Evolutionary conservation across 306 rosid species (phyloP), one percentile per base, ranked within the genome.

Genomic region (Betula pendula): DNA sequence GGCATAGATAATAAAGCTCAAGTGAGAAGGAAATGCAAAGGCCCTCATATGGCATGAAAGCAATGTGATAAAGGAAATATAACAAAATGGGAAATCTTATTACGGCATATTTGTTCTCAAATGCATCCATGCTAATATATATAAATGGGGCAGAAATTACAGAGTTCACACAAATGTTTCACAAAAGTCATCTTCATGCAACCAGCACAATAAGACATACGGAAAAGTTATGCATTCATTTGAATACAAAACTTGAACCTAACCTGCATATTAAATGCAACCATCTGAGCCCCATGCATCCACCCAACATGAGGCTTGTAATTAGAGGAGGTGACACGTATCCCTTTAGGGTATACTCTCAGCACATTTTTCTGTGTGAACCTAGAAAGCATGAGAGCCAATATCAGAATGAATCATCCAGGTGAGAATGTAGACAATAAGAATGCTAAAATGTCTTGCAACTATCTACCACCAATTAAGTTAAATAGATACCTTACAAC

Each of bases 241-340:
- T 49, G 52, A 71, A 65, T 59, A 76, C 53, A 22, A 19, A 49
- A 58, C 48, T 56, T 72, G 80, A 78, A 44, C 63, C 87, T 81
- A 60, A 89, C 97, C 98, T 95, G 98, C 97, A 95, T 95, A 83
- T 95, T 95, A 72, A 92, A 85, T 42, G 95, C 98, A 70, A 92
- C 96, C 97, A 94, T 90, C 82, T 92, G 98, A 83, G 95, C 98
- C 73, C 98, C 98, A 42, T 92, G 92, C 22, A 77, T 88, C 98
- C 98, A 94, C 81, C 92, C 97, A 73, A 94, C 79, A 82, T 85
- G 88, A 1, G 98, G 97, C 86, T 83, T 79, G 85, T 80, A 95
- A 85, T 95, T 95, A 48, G 96, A 81, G 59, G 97, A 95, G 52
- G 52, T 92, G 44, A 95, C 81, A 20, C 98, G 89, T 6, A 92